These are phyloP conservation scores for Choiromyces venosus DNA, from an alignment of 495 filamentous ascomycete genomes.

Conservation along the genomic window DNA sequence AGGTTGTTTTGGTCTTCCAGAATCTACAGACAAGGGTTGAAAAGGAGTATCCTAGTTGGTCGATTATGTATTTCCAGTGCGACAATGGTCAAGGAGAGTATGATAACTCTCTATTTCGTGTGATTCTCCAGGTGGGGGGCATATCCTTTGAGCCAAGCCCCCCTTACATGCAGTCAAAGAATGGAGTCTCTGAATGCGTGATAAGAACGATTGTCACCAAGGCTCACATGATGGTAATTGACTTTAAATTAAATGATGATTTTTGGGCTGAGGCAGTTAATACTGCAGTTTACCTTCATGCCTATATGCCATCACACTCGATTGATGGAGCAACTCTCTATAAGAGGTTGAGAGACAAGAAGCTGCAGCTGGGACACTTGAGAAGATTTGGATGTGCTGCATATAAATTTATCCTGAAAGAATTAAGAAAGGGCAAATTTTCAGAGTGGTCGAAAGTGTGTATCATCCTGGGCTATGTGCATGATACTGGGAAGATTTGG, in stretches of 20 bases:
- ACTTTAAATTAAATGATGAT: background rate
- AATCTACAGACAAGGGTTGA: background rate
- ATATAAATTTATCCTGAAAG: slow-evolving; percentile 4
- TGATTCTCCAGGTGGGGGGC: background rate
- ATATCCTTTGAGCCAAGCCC: slow-evolving; percentile 8
- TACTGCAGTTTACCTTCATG: background rate
- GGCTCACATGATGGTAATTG: background rate
- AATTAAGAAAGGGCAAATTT: slow-evolving; percentile 2
- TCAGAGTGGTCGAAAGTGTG: background rate
- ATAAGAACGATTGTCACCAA: background rate
- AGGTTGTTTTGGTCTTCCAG: background rate
- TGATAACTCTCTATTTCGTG: slow-evolving; percentile 3
- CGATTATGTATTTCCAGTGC: background rate
- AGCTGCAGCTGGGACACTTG: slow-evolving; percentile 1
- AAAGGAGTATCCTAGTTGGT: background rate
- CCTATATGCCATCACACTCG: background rate
- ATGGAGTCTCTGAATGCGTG: background rate
- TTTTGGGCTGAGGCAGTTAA: slow-evolving; percentile 9
- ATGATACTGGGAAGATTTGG: slow-evolving; percentile 8
- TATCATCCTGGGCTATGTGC: slow-evolving; percentile 14
- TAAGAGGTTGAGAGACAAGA: no score
- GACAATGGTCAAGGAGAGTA: slow-evolving; percentile 11
- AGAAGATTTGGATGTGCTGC: slow-evolving; percentile 9
- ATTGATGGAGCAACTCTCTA: background rate
- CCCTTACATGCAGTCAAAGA: slow-evolving; percentile 2